A percentile compares a stretch with the other conserved stretches of the same genome.
phyloP scores from a whole-genome alignment of 805 yeast species.

The Grigorovia jiainica region DNA sequence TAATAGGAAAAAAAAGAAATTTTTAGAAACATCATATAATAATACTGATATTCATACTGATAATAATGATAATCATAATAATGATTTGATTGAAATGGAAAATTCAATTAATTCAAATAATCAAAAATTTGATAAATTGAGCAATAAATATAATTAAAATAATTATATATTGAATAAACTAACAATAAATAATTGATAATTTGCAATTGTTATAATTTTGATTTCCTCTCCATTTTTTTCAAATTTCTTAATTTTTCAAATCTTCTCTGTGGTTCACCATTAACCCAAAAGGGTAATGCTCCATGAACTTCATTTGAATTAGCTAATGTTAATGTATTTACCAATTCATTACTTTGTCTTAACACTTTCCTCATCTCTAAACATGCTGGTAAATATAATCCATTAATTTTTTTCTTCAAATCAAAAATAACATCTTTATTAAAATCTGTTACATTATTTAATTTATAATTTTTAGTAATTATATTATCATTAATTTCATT shows the following conservation, averaged over 20 bases:
- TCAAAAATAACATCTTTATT: slow-evolving; percentile 36
- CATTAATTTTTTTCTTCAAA: slow-evolving; percentile 27
- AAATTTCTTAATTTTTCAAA: slow-evolving; percentile 42
- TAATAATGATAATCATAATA: background rate
- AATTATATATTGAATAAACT: background rate
- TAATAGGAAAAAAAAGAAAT: slow-evolving; percentile 20
- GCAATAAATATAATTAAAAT: too few relatives aligned
- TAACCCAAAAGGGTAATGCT: slow-evolving; percentile 63
- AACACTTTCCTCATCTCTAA: slow-evolving; percentile 36
- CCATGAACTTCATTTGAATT: slow-evolving; percentile 57
- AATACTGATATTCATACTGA: background rate
- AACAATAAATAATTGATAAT: background rate
- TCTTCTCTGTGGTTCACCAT: slow-evolving; percentile 64
- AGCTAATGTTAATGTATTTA: slow-evolving; percentile 34
- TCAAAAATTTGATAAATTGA: background rate
- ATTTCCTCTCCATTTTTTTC: slow-evolving; percentile 37
- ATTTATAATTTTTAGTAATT: slow-evolving; percentile 46
- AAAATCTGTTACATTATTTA: slow-evolving; percentile 34
- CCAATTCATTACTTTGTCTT: slow-evolving; percentile 18
- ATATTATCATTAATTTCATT: slow-evolving; percentile 54
- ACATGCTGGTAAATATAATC: slow-evolving; percentile 34
- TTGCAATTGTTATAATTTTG: background rate
- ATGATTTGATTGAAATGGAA: background rate
- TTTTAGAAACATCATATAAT: background rate
- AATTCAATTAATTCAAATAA: background rate